A percentile compares a stretch with the other conserved stretches of the same genome.
Evolutionary conservation across 371 early-diverging fungal species (phyloP).

Genomic region (Mucor plumbeus): DNA sequence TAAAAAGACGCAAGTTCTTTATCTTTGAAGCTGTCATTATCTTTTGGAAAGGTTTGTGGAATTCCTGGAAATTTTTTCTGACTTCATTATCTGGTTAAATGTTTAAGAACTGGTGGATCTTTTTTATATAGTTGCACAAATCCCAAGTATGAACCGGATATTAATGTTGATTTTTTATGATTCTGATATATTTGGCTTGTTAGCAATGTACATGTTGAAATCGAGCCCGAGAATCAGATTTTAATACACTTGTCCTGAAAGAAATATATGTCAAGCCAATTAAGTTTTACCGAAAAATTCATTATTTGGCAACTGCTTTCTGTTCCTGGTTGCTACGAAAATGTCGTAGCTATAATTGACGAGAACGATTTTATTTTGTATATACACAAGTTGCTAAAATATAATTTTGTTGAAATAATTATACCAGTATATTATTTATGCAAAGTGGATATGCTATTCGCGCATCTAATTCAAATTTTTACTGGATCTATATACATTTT

Average conservation of each 20-base stretch:
- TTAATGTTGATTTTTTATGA: neutral
- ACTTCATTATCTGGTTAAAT: neutral
- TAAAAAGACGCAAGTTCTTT: neutral
- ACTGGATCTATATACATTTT: no score
- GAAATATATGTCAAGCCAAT: neutral
- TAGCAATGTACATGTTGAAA: neutral
- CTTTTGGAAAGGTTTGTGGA: neutral
- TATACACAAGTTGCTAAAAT: no score
- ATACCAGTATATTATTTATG: no score
- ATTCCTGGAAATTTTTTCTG: neutral
- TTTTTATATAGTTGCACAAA: neutral
- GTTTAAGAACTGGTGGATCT: neutral
- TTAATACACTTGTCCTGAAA: neutral
- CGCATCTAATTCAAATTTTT: no score
- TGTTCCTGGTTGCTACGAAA: no score
- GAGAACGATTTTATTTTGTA: no score
- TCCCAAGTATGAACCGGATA: neutral
- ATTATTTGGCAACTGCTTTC: no score
- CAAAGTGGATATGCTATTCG: no score
- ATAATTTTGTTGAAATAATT: no score
- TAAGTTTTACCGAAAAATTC: no score
- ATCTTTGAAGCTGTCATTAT: neutral
- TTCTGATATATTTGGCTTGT: neutral
- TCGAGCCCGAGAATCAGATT: neutral
- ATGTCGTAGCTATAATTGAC: no score